phyloP scores from a whole-genome alignment of 129 eudicot species.

The Saussurea involucrata region DNA sequence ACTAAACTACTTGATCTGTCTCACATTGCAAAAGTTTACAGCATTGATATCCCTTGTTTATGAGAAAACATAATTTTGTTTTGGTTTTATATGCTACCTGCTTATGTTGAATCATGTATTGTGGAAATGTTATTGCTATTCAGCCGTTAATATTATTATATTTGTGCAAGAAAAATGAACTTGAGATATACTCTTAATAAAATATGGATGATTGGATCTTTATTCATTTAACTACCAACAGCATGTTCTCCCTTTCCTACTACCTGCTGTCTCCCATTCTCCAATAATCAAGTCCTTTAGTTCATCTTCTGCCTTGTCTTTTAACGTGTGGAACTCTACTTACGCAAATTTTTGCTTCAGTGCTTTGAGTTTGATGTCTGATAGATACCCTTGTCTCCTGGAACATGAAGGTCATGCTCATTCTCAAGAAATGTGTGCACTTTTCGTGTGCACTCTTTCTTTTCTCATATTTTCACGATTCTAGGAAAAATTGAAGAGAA shows the following conservation, averaged over 20 bases:
- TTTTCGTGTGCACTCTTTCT: not conserved
- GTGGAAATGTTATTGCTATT: constrained; percentile 2
- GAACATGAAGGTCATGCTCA: not conserved
- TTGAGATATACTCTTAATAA: not conserved
- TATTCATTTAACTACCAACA: not conserved
- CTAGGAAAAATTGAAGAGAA: not conserved
- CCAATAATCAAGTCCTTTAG: not conserved
- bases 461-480: not conserved
- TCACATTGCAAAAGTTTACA: not conserved
- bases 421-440: not conserved
- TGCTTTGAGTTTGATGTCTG: not conserved
- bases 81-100: not conserved
- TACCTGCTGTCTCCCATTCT: not conserved
- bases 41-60: not conserved
- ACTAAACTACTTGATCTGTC: constrained; percentile 14
- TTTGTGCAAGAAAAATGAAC: not conserved
- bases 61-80: not conserved
- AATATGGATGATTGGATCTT: not conserved
- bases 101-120: not conserved
- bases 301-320: not conserved
- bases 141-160: not conserved
- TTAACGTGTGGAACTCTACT: not conserved
- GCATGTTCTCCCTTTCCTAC: not conserved
- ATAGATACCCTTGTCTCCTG: not conserved
- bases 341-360: not conserved